phyloP scores from a whole-genome alignment of 2,329 filamentous ascomycete genomes.

The Diplodia corticola region DNA sequence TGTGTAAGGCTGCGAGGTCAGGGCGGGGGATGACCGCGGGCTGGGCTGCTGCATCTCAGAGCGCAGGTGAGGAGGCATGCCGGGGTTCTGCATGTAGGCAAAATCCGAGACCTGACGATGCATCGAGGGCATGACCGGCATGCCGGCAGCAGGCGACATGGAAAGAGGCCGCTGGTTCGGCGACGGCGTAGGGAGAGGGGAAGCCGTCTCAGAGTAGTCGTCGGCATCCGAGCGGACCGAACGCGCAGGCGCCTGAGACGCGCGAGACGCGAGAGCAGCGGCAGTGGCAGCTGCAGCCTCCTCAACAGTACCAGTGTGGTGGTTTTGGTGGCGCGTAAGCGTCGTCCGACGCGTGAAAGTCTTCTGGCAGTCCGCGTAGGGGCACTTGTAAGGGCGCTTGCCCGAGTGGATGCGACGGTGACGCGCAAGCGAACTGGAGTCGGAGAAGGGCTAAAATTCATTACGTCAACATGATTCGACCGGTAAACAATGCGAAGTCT shows the following conservation, averaged over 20 bases:
- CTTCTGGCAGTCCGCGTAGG: constrained; percentile 96
- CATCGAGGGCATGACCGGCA: constrained; percentile 68
- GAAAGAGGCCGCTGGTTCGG: constrained; percentile 77
- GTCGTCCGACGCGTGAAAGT: constrained; percentile 96
- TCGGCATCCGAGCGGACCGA: constrained; percentile 69
- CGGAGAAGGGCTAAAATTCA: constrained; percentile 77
- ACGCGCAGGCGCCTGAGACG: constrained; percentile 46
- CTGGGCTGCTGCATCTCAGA: constrained; percentile 70
- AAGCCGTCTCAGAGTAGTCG: constrained; percentile 69
- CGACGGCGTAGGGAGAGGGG: constrained; percentile 77
- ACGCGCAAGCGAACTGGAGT: constrained; percentile 89
- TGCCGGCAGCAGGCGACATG: constrained; percentile 75
- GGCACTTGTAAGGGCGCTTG: constrained; percentile 95
- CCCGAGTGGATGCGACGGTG: constrained; percentile 95
- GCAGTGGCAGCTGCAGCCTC: constrained; percentile 88
- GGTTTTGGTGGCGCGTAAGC: constrained; percentile 90
- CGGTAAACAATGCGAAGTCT: not conserved
- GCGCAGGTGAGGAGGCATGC: constrained; percentile 80
- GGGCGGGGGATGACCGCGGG: constrained; percentile 63
- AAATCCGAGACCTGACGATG: constrained; percentile 70
- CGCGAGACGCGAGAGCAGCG: constrained; percentile 70
- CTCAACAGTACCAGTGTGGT: constrained; percentile 92
- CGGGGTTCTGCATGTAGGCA: constrained; percentile 74
- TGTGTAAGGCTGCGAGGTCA: constrained; percentile 65
- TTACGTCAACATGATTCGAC: constrained; percentile 22